A percentile compares a stretch with the other conserved stretches of the same genome.
These are phyloP conservation scores for Galeopsis tetrahit DNA, from an alignment of 257 asterid genomes.

Conservation along the genomic window DNA sequence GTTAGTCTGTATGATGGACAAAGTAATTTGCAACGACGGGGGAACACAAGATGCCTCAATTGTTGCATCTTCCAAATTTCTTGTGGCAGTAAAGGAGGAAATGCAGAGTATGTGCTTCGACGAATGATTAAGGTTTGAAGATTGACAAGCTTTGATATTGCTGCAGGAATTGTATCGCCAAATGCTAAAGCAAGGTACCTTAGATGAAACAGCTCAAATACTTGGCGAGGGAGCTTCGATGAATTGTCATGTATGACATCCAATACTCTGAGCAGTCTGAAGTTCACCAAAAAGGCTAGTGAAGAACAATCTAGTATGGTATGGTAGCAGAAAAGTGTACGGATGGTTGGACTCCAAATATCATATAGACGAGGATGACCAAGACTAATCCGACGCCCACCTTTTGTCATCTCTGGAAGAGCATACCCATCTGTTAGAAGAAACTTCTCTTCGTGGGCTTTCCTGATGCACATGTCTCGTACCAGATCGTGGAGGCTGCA, in stretches of 20 bases:
- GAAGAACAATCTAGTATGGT: neutral
- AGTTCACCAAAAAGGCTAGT: neutral
- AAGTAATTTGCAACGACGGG: neutral
- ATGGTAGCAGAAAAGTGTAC: neutral
- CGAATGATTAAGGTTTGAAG: conserved; percentile 29
- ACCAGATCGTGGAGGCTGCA: conserved; percentile 28
- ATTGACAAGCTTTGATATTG: conserved; percentile 20
- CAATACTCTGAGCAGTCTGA: neutral
- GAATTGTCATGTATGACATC: neutral
- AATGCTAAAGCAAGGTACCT: conserved; percentile 26
- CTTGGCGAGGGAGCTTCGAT: neutral
- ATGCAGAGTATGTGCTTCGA: neutral
- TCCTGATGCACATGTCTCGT: conserved; percentile 1
- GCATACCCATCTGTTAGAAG: neutral
- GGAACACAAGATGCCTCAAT: conserved; percentile 17
- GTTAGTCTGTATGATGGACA: neutral
- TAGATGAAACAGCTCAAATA: conserved; percentile 24
- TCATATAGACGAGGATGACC: neutral
- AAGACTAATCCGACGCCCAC: neutral
- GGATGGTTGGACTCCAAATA: neutral
- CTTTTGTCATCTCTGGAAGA: neutral
- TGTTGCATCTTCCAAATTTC: conserved; percentile 29
- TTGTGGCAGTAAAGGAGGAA: neutral
- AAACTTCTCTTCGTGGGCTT: conserved; percentile 18
- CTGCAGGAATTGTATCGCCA: neutral